A percentile compares a stretch with the other conserved stretches of the same genome.
Evolutionary conservation across 2,329 filamentous ascomycete genomes (phyloP).

Genomic region (Monilinia fructicola): DNA sequence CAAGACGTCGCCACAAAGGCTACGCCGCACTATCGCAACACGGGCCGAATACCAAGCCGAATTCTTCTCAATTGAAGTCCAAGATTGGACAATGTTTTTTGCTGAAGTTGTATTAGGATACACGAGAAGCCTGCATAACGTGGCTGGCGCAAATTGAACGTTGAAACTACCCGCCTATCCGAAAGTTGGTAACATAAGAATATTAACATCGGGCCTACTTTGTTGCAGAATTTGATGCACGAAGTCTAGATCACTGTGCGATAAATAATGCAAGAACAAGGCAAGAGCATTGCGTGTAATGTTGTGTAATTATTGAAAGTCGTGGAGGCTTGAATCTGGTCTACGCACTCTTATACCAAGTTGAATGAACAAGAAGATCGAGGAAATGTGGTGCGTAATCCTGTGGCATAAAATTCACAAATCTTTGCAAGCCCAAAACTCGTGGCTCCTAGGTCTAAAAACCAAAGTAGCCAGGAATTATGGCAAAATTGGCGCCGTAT

Average conservation of each 20-base stretch:
- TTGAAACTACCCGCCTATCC: too few relatives aligned
- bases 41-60: background rate
- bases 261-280: background rate
- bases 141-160: background rate
- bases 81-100: background rate
- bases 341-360: background rate
- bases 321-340: background rate
- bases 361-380: background rate
- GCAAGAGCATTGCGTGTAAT: background rate
- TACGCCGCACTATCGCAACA: constrained; percentile 2
- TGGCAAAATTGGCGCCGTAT: background rate
- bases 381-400: background rate
- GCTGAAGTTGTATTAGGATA: background rate
- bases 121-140: background rate
- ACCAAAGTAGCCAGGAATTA: background rate
- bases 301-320: background rate
- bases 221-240: background rate
- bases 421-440: background rate
- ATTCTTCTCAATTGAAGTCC: background rate
- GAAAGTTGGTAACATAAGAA: background rate
- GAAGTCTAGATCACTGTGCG: background rate
- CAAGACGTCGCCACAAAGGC: background rate
- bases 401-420: background rate
- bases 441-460: background rate
- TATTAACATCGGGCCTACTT: background rate